These are phyloP conservation scores for Pogostemon cablin DNA, from an alignment of 257 asterid genomes.

Conservation along the genomic window DNA sequence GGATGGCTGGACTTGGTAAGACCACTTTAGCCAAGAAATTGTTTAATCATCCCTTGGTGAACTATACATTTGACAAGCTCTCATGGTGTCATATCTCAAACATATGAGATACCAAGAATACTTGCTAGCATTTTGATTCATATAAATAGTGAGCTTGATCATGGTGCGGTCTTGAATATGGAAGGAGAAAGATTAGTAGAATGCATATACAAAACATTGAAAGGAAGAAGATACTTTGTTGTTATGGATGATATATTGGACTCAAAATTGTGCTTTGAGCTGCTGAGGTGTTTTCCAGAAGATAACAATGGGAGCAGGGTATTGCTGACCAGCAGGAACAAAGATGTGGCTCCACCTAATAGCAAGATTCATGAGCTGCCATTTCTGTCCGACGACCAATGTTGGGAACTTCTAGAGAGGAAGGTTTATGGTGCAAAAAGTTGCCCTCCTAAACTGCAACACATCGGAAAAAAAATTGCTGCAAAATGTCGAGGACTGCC, in stretches of 20 bases:
- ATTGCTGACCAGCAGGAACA: slow-evolving; percentile 19
- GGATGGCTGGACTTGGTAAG: slow-evolving; percentile 3
- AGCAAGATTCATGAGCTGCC: not conserved
- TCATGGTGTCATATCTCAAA: slow-evolving; percentile 35
- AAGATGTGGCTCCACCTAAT: slow-evolving; percentile 15
- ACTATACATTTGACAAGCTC: slow-evolving; percentile 26
- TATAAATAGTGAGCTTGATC: not conserved
- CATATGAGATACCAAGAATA: not conserved
- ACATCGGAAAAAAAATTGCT: not conserved
- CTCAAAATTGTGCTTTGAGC: not conserved
- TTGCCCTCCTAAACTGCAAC: slow-evolving; percentile 16
- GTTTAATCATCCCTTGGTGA: slow-evolving; percentile 22
- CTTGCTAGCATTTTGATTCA: not conserved
- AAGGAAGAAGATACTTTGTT: not conserved
- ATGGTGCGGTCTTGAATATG: not conserved
- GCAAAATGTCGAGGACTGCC: slow-evolving; percentile 14
- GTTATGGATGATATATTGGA: slow-evolving; percentile 23
- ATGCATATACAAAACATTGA: not conserved
- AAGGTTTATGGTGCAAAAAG: not conserved
- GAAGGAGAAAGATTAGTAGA: not conserved
- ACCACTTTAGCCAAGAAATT: slow-evolving; percentile 10
- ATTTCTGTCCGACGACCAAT: not conserved
- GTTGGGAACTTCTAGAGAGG: slow-evolving; percentile 20
- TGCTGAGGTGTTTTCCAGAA: slow-evolving; percentile 8
- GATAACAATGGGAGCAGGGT: slow-evolving; percentile 21